Evolutionary conservation across 2,329 filamentous ascomycete genomes (phyloP), one percentile per base, ranked within the genome.

Genomic region (Aureobasidium sp.): DNA sequence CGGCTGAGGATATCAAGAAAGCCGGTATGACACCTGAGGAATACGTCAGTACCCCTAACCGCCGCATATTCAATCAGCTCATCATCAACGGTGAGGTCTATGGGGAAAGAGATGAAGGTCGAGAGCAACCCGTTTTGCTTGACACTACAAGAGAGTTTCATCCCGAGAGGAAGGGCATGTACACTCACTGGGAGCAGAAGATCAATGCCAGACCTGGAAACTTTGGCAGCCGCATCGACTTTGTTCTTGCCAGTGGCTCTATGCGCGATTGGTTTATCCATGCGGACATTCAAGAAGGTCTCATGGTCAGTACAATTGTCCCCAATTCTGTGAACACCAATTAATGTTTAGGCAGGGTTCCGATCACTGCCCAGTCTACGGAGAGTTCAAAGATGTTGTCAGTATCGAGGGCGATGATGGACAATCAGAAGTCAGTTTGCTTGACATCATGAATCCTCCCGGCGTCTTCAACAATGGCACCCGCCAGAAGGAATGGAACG

Each of bases 171-270:
- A 79, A 81, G 65, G 91, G 91, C 64, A 97, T 99, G 94, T 97
- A 91, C 73, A 97, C 94, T 0, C 96, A 93, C 73, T 97, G 93
- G 93, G 92, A 97, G 66, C 92, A 90, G 56, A 92, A 89, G 72
- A 89, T 92, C 71, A 97, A 97, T 74, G 90, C 90, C n/a, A 82
- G 94, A n/a, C 93, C 93, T 3, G 92, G 90, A 2, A 97, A 97
- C 72, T 95, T 88, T 73, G 94, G 94, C 6, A 88, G 90, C 61
- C 85, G 94, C 39, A 97, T 97, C 68, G 94, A 99, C 74, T 97
- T 96, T 74, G 83, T 99, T 20, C 81, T 97, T 3, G 96, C 91
- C 72, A 94, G 86, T 66, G 79, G 87, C 44, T 82, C 84, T 39
- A 89, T 96, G 79, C 89, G 87, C 69, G 77, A 83, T 57, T 97